Evolutionary conservation across 306 rosid species (phyloP).

Genomic region (Phaseolus lunatus): DNA sequence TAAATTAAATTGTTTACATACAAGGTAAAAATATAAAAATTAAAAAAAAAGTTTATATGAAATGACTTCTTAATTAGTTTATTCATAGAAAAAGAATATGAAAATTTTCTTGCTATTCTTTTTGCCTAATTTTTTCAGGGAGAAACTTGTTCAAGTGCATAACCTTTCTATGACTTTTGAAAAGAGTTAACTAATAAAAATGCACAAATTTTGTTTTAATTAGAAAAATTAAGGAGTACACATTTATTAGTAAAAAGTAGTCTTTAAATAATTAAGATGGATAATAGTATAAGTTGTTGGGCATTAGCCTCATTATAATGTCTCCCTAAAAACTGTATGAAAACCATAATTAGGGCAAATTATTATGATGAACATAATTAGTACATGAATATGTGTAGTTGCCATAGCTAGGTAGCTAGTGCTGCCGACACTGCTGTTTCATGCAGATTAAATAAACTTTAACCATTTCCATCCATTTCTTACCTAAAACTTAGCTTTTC

Average conservation of each 20-base stretch:
- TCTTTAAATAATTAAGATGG: neutral
- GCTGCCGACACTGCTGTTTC: constrained; percentile 8
- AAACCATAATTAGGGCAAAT: neutral
- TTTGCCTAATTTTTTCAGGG: too few relatives aligned
- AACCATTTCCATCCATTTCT: neutral
- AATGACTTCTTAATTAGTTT: too few relatives aligned
- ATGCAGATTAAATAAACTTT: neutral
- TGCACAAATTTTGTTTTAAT: neutral
- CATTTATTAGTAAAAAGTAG: neutral
- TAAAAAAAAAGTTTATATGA: too few relatives aligned
- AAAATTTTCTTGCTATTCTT: too few relatives aligned
- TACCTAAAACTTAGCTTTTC: constrained; percentile 1
- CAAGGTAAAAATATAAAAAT: too few relatives aligned
- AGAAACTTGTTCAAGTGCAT: too few relatives aligned
- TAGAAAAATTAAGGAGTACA: neutral
- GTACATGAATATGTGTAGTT: neutral
- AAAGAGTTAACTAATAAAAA: neutral
- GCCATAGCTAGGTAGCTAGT: neutral
- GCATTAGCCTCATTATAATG: neutral
- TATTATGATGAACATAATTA: neutral
- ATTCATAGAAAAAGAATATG: too few relatives aligned
- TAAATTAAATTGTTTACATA: too few relatives aligned
- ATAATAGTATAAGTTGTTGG: neutral
- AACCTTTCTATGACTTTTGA: too few relatives aligned
- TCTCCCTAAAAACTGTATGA: neutral